Evolutionary conservation across 495 filamentous ascomycete genomes (phyloP).

Genomic region (Penicillium verhagenii): DNA sequence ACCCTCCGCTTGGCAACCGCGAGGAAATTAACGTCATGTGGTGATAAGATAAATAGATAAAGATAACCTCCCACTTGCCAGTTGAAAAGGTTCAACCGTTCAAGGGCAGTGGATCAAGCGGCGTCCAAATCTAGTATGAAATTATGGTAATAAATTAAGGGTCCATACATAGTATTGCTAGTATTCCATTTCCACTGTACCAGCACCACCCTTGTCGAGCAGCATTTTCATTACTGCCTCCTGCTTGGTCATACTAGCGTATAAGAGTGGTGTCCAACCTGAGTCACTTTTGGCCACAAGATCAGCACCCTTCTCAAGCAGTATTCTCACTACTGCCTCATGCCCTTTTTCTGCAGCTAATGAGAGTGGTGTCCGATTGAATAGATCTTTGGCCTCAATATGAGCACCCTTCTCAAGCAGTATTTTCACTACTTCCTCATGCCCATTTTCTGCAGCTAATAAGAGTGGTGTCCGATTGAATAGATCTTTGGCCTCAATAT

Average conservation of each 20-base stretch:
- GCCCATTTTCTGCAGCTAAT: background rate
- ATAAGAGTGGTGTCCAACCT: background rate
- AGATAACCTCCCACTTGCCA: too few relatives aligned
- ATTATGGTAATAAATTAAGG: too few relatives aligned
- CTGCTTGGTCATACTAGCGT: background rate
- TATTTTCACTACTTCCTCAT: background rate
- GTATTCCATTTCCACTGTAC: too few relatives aligned
- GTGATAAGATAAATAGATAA: too few relatives aligned
- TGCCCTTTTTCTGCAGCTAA: background rate
- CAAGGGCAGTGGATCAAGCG: too few relatives aligned
- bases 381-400: background rate
- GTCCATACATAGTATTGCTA: too few relatives aligned
- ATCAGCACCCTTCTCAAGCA: background rate
- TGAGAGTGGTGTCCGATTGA: background rate
- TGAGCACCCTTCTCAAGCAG: background rate
- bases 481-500: background rate
- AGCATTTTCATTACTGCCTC: background rate
- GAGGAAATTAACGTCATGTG: too few relatives aligned
- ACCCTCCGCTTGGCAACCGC: too few relatives aligned
- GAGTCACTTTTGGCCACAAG: background rate
- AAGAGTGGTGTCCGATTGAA: background rate
- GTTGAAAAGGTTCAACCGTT: too few relatives aligned
- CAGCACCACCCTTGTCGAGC: background rate
- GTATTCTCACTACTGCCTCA: background rate
- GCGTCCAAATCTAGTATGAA: too few relatives aligned